Percentiles rank a stretch among this genome's conserved stretches.
Evolutionary conservation across 2,329 filamentous ascomycete species (phyloP).

Genomic region (Cercospora sesami): DNA sequence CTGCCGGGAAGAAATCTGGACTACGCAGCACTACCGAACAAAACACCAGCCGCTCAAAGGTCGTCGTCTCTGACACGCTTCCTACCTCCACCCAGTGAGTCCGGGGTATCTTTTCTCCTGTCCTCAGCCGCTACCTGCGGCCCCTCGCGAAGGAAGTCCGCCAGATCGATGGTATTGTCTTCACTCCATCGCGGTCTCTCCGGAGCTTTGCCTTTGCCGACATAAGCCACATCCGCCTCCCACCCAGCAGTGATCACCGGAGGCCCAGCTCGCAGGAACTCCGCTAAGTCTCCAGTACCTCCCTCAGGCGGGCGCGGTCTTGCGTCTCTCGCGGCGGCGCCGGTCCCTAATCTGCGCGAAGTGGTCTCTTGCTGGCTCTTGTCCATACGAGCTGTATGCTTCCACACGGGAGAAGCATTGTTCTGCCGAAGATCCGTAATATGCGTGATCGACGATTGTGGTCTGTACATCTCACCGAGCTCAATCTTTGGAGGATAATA

Average conservation of each 20-base stretch:
- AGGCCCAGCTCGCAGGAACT: constrained; percentile 6
- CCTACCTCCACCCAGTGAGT: background rate
- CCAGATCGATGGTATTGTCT: background rate
- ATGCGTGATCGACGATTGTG: constrained; percentile 5
- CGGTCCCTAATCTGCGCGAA: background rate
- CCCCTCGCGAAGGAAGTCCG: constrained; percentile 2
- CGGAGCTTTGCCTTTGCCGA: background rate
- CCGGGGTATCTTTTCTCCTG: background rate
- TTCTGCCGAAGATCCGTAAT: background rate
- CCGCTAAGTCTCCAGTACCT: constrained; percentile 2
- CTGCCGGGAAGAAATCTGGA: background rate
- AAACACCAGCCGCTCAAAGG: background rate
- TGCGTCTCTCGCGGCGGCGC: background rate
- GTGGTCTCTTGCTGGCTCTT: background rate
- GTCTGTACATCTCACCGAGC: constrained; percentile 7
- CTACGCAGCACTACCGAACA: background rate
- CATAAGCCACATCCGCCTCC: background rate
- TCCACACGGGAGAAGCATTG: constrained; percentile 8
- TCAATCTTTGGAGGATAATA: constrained; percentile 14
- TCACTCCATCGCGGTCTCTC: constrained; percentile 4
- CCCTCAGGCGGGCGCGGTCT: background rate
- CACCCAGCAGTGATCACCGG: background rate
- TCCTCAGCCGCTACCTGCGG: background rate
- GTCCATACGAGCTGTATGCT: constrained; percentile 1
- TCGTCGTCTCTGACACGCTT: background rate